phyloP scores from a whole-genome alignment of 1,139 yeast species.

The Candida sanyaensis region DNA sequence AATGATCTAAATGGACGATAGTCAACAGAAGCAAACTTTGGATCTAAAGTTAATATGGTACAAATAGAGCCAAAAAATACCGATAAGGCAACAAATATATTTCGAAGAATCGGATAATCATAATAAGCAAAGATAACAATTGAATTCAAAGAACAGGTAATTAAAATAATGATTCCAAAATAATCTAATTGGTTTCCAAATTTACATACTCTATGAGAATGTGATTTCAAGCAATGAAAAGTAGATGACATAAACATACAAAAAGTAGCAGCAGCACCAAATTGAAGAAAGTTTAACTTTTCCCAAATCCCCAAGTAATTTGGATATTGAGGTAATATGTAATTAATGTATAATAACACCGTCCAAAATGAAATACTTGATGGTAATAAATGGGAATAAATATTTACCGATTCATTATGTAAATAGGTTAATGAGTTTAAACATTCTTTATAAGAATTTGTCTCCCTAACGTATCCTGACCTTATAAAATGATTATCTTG shows the following conservation, averaged over 20 bases:
- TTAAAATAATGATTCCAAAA: slow-evolving; percentile 78
- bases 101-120: slow-evolving; percentile 46
- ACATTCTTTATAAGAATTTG: slow-evolving; percentile 54
- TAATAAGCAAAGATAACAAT: slow-evolving; percentile 66
- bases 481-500: slow-evolving; percentile 78
- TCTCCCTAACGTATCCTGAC: slow-evolving; percentile 75
- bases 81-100: slow-evolving; percentile 51
- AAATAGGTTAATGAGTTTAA: slow-evolving; percentile 59
- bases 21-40: slow-evolving; percentile 63
- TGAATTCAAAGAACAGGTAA: slow-evolving; percentile 74
- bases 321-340: slow-evolving; percentile 37
- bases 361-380: slow-evolving; percentile 41
- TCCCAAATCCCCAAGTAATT: slow-evolving; percentile 46
- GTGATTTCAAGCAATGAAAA: slow-evolving; percentile 78
- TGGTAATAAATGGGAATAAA: slow-evolving; percentile 80
- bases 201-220: slow-evolving; percentile 60
- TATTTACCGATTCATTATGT: slow-evolving; percentile 87
- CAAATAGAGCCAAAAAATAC: slow-evolving; percentile 61
- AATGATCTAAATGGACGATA: slow-evolving; percentile 79
- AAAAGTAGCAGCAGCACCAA: slow-evolving; percentile 40
- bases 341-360: slow-evolving; percentile 25
- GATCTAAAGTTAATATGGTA: slow-evolving; percentile 62
- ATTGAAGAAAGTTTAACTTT: slow-evolving; percentile 36
- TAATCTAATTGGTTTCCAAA: slow-evolving; percentile 85
- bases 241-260: slow-evolving; percentile 76